phyloP scores from a whole-genome alignment of 768 basidiomycete genomes.

The Lentinula aciculospora region DNA sequence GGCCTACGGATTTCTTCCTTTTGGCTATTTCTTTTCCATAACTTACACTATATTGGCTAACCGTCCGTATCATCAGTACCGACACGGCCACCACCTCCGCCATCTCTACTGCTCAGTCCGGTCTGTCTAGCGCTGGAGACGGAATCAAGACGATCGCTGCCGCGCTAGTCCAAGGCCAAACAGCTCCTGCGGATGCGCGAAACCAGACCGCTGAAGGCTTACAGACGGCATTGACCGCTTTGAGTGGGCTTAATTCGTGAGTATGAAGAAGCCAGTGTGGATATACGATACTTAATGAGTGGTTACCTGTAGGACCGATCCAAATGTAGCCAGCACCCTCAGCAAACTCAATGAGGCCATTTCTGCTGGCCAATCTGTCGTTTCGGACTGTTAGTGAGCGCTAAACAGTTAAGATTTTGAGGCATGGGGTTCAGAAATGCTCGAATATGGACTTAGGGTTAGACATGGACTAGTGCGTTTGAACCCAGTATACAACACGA shows the following conservation, averaged over 20 bases:
- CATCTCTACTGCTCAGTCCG: not conserved
- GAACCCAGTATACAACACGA: no score
- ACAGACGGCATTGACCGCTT: not conserved
- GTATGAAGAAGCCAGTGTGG: not conserved
- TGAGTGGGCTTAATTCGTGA: conserved; percentile 5
- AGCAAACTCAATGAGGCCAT: conserved; percentile 1
- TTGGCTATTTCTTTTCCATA: not conserved
- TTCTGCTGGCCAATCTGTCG: not conserved
- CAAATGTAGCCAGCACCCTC: not conserved
- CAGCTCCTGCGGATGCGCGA: conserved; percentile 7
- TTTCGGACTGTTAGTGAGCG: not conserved
- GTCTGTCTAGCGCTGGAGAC: conserved; percentile 2
- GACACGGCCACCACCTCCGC: conserved; percentile 4
- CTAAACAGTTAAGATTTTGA: not conserved
- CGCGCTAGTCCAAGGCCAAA: conserved; percentile 3
- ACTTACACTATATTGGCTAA: no score
- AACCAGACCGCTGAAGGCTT: not conserved
- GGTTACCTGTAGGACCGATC: not conserved
- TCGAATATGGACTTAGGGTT: not conserved
- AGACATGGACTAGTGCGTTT: not conserved
- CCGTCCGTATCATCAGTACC: no score
- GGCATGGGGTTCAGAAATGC: not conserved
- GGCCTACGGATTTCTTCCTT: not conserved
- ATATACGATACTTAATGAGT: not conserved
- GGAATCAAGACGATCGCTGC: conserved; percentile 9